Base-by-base conservation (phyloP, 345 rosid species). In the Ailanthus altissimus region DNA sequence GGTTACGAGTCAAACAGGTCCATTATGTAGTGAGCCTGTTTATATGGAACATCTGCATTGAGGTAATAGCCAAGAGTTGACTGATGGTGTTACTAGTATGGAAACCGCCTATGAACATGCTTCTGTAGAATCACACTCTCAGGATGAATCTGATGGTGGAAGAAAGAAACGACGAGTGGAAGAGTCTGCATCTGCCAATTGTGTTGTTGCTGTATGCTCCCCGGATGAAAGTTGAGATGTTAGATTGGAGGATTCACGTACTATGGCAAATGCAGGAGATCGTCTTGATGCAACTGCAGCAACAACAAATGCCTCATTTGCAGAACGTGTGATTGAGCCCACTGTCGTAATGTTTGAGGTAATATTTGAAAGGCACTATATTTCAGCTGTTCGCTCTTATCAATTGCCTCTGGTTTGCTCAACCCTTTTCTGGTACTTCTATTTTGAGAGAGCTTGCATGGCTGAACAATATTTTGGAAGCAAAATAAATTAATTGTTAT, bases 331-430 rank as follows among this genome's bases (percentile, higher is more conserved):
- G 67, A 87, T 96, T 75, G 98, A 93, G 86, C 98, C 99, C 20
- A 87, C 97, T 71, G 97, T 96, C 84, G 98, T 96, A 74, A 89
- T 90, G 97, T 83, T 93, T 85, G 99, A 96, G 97, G 99, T 96
- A 89, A 82, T 66, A 20, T 53, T 36, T 67, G 43, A 75, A 15
- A 45, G 54, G 2, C 49, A 38, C 46, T 76, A 42, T 79, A 62
- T 70, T 49, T 46, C 20, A 60, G 11, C 32, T 62, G 42, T 71
- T 70, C 45, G 26, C 38, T 18, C 26, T 57, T 21, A 6, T 57
- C 47, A 43, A 60, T 26, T 72, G 12, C 74, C 28, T 23, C 50
- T n/a, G 32, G 49, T 26, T 57, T 45, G 20, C 49, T 63, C 23
- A 46, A 38, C 23, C n/a, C n/a, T n/a, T n/a, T n/a, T n/a, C n/a